phyloP scores from a whole-genome alignment of 257 asterid genomes.

The Salvia splendens region DNA sequence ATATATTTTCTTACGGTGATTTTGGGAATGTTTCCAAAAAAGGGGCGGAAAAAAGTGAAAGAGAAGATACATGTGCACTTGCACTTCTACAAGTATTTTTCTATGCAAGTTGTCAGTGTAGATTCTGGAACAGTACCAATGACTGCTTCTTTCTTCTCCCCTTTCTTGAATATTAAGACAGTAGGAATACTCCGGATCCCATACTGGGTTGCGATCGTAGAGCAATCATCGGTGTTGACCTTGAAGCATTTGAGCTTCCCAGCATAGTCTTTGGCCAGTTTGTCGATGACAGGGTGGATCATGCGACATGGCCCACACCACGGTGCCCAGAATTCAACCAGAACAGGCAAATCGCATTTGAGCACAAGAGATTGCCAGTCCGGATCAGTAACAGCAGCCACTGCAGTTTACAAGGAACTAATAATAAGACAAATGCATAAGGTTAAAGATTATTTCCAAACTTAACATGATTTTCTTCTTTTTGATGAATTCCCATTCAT shows the following conservation, averaged over 20 bases:
- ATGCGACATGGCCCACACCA: slow-evolving; percentile 99
- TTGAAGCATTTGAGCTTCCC: slow-evolving; percentile 86
- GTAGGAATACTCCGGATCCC: slow-evolving; percentile 97
- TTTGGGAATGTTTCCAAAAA: slow-evolving; percentile 31
- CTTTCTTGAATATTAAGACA: slow-evolving; percentile 71
- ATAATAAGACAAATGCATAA: slow-evolving; percentile 2
- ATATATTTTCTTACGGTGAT: slow-evolving; percentile 37
- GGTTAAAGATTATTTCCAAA: neutral
- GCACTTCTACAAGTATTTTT: slow-evolving; percentile 65
- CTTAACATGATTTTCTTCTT: neutral
- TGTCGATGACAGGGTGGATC: slow-evolving; percentile 81
- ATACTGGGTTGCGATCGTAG: slow-evolving; percentile 70
- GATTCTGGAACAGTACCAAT: slow-evolving; percentile 89
- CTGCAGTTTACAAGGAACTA: slow-evolving; percentile 49
- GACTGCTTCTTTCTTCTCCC: slow-evolving; percentile 88
- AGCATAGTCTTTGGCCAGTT: slow-evolving; percentile 64
- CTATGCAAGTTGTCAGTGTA: slow-evolving; percentile 66
- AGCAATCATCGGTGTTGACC: slow-evolving; percentile 83
- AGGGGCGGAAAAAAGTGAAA: slow-evolving; percentile 27
- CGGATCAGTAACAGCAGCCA: slow-evolving; percentile 55
- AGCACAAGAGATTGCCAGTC: slow-evolving; percentile 67
- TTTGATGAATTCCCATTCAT: neutral
- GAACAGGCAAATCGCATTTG: slow-evolving; percentile 57
- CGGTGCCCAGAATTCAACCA: slow-evolving; percentile 98
- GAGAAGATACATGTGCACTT: slow-evolving; percentile 32